These are phyloP conservation scores for Macrophomina pseudophaseolina DNA, from an alignment of 2,329 filamentous ascomycete genomes.

Conservation along the genomic window DNA sequence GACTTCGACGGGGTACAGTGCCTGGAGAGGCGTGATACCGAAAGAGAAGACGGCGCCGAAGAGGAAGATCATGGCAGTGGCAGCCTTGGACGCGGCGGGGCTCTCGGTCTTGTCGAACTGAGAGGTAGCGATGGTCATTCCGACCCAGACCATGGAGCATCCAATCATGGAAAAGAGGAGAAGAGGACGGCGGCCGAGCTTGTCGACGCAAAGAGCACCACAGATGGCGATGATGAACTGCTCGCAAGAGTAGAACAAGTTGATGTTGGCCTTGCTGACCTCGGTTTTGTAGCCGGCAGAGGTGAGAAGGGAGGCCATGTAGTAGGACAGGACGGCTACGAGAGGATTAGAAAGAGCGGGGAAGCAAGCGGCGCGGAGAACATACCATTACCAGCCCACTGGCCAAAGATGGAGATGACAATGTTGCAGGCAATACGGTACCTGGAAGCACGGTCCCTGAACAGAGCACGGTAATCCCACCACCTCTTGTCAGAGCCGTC, in stretches of 20 bases:
- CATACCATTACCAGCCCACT: slow-evolving; percentile 42
- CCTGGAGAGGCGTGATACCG: slow-evolving; percentile 50
- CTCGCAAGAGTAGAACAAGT: slow-evolving; percentile 30
- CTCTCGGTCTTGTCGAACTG: slow-evolving; percentile 19
- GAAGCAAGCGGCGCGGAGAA: neutral
- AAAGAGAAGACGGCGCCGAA: slow-evolving; percentile 42
- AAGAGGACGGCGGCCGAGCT: slow-evolving; percentile 40
- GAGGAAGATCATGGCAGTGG: slow-evolving; percentile 41
- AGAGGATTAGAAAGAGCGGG: neutral
- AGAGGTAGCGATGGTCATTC: slow-evolving; percentile 32
- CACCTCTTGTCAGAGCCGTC: slow-evolving; percentile 61
- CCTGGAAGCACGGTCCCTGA: slow-evolving; percentile 54
- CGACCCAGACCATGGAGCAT: slow-evolving; percentile 36
- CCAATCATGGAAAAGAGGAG: slow-evolving; percentile 36
- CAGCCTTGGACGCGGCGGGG: slow-evolving; percentile 2
- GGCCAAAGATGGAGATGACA: slow-evolving; percentile 59
- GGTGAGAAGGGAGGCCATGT: slow-evolving; percentile 23
- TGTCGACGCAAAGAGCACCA: slow-evolving; percentile 42
- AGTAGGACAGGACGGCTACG: slow-evolving; percentile 25
- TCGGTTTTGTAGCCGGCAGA: slow-evolving; percentile 23
- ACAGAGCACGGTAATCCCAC: slow-evolving; percentile 64
- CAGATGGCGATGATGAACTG: slow-evolving; percentile 42
- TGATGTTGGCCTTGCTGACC: slow-evolving; percentile 26
- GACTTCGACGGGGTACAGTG: slow-evolving; percentile 56
- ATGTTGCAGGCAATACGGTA: slow-evolving; percentile 60